These are phyloP conservation scores for Chenopodium quinoa DNA, from an alignment of 148 eudicot genomes.

Conservation along the genomic window DNA sequence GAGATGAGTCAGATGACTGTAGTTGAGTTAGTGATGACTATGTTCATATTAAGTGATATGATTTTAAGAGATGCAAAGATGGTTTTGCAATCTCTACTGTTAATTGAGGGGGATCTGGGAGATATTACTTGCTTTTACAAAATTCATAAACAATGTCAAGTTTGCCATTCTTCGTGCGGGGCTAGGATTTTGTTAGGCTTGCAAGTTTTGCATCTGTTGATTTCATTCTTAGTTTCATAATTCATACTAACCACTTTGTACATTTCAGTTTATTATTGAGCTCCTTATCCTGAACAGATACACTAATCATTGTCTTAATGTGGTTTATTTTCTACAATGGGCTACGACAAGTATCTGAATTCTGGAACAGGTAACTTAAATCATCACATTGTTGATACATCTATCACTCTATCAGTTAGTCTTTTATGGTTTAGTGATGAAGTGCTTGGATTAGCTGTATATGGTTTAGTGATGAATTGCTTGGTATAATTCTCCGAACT, in stretches of 20 bases:
- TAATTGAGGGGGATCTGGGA: not conserved
- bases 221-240: not conserved
- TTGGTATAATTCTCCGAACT: not conserved
- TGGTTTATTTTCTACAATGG: conserved; percentile 42
- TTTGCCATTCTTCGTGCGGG: not conserved
- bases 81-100: not conserved
- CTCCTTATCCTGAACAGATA: conserved; percentile 41
- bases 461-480: not conserved
- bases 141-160: not conserved
- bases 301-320: conserved; percentile 36
- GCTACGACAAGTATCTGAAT: conserved; percentile 27
- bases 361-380: conserved; percentile 34
- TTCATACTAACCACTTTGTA: not conserved
- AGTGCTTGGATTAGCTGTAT: not conserved
- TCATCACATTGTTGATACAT: not conserved
- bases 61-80: not conserved
- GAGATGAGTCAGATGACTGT: too few relatives aligned
- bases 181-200: too few relatives aligned
- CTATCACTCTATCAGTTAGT: not conserved
- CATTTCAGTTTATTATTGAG: not conserved
- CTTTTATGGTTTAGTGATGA: not conserved
- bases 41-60: not conserved
- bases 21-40: not conserved
- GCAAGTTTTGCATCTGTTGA: not conserved
- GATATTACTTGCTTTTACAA: not conserved